A percentile compares a stretch with the other conserved stretches of the same genome.
These are phyloP conservation scores for Cryptosporidium parvum DNA, from an alignment of 169 alveolate species.

Conservation along the genomic window DNA sequence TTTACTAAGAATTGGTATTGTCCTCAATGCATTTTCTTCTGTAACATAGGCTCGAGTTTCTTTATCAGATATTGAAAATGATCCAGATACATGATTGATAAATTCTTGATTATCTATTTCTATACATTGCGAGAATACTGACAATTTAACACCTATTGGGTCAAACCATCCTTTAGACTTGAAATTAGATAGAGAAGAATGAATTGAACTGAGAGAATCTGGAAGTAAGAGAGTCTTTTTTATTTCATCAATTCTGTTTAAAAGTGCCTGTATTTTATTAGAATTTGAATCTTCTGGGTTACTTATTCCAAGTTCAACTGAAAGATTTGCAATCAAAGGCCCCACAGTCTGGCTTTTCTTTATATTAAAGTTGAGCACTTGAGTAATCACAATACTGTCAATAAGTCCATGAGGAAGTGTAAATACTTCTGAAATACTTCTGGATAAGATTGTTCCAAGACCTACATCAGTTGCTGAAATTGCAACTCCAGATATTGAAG, in stretches of 20 bases:
- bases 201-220: constrained; percentile 1
- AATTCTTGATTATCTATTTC: not conserved
- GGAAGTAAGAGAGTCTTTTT: constrained; percentile 18
- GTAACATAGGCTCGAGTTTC: not conserved
- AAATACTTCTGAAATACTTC: constrained; percentile 70
- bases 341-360: not conserved
- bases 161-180: constrained; percentile 54
- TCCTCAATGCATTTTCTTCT: constrained; percentile 1
- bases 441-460: constrained; percentile 53
- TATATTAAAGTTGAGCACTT: constrained; percentile 36
- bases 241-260: constrained; percentile 11
- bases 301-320: constrained; percentile 23
- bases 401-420: constrained; percentile 66
- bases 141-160: not conserved
- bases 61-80: not conserved
- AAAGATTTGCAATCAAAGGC: constrained; percentile 1
- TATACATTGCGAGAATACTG: not conserved
- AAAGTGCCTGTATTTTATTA: not conserved
- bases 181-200: not conserved
- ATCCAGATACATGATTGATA: not conserved
- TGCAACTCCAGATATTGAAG: constrained; percentile 68
- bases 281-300: not conserved
- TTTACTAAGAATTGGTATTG: constrained; percentile 30
- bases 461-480: constrained; percentile 69
- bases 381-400: constrained; percentile 51